Evolutionary conservation across 805 yeast genomes (phyloP).

Genomic region (Yarrowia yakushimensis): DNA sequence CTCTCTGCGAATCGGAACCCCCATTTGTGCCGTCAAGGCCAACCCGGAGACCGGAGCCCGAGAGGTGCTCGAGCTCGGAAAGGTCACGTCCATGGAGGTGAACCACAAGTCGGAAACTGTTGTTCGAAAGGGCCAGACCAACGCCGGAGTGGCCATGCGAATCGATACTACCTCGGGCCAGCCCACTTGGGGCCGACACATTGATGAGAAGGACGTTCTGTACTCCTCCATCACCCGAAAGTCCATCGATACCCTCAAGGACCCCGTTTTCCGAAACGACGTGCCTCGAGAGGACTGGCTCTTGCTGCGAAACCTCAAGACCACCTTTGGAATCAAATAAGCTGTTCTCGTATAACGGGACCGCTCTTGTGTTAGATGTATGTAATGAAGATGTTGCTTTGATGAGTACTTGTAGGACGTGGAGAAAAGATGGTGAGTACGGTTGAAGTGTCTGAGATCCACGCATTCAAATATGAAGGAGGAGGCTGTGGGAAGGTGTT

Average conservation of each 20-base stretch:
- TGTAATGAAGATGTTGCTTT: not conserved
- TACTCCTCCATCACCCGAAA: constrained; percentile 88
- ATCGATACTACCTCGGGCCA: constrained; percentile 84
- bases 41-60: constrained; percentile 82
- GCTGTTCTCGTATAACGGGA: not conserved
- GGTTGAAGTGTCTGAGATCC: no score
- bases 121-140: constrained; percentile 91
- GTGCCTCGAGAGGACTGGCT: constrained; percentile 97
- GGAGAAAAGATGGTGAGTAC: no score
- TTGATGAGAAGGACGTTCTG: constrained; percentile 84
- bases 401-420: no score
- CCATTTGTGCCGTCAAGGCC: constrained; percentile 86
- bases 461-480: no score
- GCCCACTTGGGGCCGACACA: constrained; percentile 99
- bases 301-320: constrained; percentile 80
- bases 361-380: not conserved
- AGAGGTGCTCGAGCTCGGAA: constrained; percentile 70
- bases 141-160: constrained; percentile 98
- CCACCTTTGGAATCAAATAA: constrained; percentile 77
- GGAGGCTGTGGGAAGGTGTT: no score
- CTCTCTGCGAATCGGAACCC: constrained; percentile 83
- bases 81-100: constrained; percentile 88
- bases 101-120: constrained; percentile 79
- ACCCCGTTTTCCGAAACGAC: constrained; percentile 93
- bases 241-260: constrained; percentile 95